Base-by-base conservation (phyloP, 176 grass and related monocot species). In the Olyra latifolia region DNA sequence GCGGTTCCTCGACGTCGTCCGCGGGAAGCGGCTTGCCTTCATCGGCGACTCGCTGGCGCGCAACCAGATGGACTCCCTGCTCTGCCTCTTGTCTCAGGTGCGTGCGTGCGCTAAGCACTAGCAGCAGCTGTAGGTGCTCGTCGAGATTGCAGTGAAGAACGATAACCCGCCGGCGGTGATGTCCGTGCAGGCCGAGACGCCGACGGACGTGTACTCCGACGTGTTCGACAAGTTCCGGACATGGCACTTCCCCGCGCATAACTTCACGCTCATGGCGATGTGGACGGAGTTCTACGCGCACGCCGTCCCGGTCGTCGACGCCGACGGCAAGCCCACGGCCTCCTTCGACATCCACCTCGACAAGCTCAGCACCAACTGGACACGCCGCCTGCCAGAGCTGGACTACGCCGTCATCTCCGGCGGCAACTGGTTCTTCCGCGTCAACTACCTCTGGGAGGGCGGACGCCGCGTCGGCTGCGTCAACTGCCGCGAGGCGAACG, bases 41-140 rank as follows among this genome's bases (percentile, higher is more conserved):
- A 89, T 95, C 69, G 93, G 93, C 56, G 93, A 95, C 77, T 92
- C 93, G 19, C 87, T 95, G 28, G 93, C 93, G 4, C 75, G 93
- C 29, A 91, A 95, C 78, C 89, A 89, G 60, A 80, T 92, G 16
- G 87, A 95, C 0, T 95, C 93, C 23, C 69, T 95, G 10, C 83
- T 95, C 11, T 95, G 93, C 57, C 87, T 95, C 40, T 10, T 95
- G 10, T 92, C 89, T 60, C 80, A 87, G 84, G 88, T 87, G 29
- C 1, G 28, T 42, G 3, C 16, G 35, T 7, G 25, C 4, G 27
- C 57, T 0, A 28, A 12, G 59, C 15, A 1, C 13, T 30, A 32
- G 14, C 62, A 19, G 10, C 9, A 28, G 16, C 1, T 22, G 8
- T 40, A 10, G 4, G n/a, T 40, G 4, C 19, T 24, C 8, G 6